Base-by-base conservation (phyloP, 116 monocot genomes). In the Papilionanthe hybrid region DNA sequence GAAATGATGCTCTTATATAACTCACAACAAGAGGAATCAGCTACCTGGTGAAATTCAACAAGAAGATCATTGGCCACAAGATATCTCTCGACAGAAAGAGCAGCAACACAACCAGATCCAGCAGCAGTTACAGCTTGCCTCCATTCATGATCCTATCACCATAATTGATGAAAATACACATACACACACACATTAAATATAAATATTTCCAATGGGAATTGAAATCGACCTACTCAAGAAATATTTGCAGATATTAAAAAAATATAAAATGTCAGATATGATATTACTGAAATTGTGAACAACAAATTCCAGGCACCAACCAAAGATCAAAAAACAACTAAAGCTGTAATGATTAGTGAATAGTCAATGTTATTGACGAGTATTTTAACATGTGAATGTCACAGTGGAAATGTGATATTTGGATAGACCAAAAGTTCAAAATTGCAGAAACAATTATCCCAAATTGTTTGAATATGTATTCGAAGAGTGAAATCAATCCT, bases 81-180 rank as follows among this genome's bases (percentile, higher is more conserved):
- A 83, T 97, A 97, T 92, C 94, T 97, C 84, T 97, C 96, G 77
- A 94, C 96, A 18, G 96, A 94, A 76, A 97, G 91, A 78, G 96
- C 94, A 85, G 96, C 96, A 69, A 92, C 44, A 78, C 96, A 97
- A 85, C 96, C 96, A 84, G 96, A 94, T 79, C 96, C 96, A 88
- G 96, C 96, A 78, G 96, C 96, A 83, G 96, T 97, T 83, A 97
- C 30, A 1, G 96, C 96, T 84, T 97, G 96, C 75, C 96, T 97
- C 96, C 96, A 97, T 82, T 97, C 96, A 83, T 97, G 94, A 81
- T 97, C 96, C 96, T 97, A 84, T 29, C 19, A 85, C 28, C 25
- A 74, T 37, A 75, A 81, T 55, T 48, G 49, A 71, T 71, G 65
- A 65, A 65, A 65, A 65, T 23, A 9, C 25, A 71, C 0, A 68